Evolutionary conservation across 2,329 filamentous ascomycete species (phyloP).

Genomic region (Zasmidium angulare): DNA sequence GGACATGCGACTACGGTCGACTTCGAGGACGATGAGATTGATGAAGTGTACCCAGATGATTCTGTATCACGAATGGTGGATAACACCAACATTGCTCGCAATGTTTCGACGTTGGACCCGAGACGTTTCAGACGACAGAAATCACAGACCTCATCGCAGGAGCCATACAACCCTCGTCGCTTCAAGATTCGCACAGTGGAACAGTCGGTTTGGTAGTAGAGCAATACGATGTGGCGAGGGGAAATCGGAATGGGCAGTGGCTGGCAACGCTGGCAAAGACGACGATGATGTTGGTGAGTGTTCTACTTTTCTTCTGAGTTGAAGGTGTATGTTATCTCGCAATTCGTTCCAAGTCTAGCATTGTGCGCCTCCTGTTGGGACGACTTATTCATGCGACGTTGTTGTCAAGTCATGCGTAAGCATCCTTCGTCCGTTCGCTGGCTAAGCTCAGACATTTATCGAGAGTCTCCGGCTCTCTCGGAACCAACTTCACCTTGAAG

Average conservation of each 20-base stretch:
- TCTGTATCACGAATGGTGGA: neutral
- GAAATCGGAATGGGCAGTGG: neutral
- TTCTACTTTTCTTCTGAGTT: too few relatives aligned
- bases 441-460: slow-evolving; percentile 45
- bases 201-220: neutral
- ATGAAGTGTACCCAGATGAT: neutral
- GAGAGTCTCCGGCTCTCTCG: slow-evolving; percentile 45
- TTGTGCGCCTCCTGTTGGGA: too few relatives aligned
- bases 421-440: slow-evolving; percentile 47
- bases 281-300: neutral
- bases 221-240: neutral
- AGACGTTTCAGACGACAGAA: neutral
- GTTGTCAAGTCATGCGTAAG: slow-evolving; percentile 47
- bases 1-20: slow-evolving; percentile 14
- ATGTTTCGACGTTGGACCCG: neutral
- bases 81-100: neutral
- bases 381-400: too few relatives aligned
- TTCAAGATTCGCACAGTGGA: neutral
- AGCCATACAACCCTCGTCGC: neutral
- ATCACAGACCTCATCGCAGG: neutral
- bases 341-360: too few relatives aligned
- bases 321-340: neutral
- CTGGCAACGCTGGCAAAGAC: too few relatives aligned
- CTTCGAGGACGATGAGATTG: slow-evolving; percentile 8
- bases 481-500: slow-evolving; percentile 59